These are phyloP conservation scores for Coelastrella sp. DNA, from an alignment of 139 green algal species.

Conservation along the genomic window DNA sequence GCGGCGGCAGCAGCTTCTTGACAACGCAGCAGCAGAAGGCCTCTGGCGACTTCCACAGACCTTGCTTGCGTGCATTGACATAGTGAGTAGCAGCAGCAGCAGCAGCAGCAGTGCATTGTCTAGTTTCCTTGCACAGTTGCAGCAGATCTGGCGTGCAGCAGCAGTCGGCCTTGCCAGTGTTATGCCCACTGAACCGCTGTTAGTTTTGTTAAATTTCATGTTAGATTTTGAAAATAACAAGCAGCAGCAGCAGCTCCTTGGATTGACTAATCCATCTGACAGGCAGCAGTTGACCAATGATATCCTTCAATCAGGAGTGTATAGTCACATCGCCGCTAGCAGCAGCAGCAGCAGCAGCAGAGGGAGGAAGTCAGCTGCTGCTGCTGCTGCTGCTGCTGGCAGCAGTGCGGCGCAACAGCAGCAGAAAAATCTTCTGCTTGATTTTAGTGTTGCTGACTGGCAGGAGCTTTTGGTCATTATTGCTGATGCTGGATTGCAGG, in stretches of 20 bases:
- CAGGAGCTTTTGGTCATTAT: slow-evolving; percentile 14
- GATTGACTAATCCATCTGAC: neutral
- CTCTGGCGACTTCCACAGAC: neutral
- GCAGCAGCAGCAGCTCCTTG: neutral
- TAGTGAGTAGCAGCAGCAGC: neutral
- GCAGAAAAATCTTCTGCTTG: neutral
- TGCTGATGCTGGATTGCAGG: slow-evolving; percentile 13
- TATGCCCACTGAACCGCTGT: neutral
- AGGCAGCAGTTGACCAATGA: neutral
- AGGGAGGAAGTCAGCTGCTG: too few species aligned
- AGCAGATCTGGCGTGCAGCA: neutral
- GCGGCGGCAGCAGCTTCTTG: slow-evolving; percentile 25
- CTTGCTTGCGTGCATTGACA: neutral
- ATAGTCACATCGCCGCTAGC: neutral
- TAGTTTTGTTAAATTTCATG: neutral
- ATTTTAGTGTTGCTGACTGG: slow-evolving; percentile 12
- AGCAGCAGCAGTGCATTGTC: neutral
- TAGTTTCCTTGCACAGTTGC: neutral
- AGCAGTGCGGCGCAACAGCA: neutral
- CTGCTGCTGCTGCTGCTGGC: slow-evolving; percentile 1
- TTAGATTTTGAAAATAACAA: neutral
- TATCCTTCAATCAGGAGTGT: neutral
- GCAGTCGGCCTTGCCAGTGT: neutral
- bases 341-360: neutral
- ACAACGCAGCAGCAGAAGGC: neutral